Evolutionary conservation across 768 basidiomycete species (phyloP).

Genomic region (Hemileccinum rubropunctum): DNA sequence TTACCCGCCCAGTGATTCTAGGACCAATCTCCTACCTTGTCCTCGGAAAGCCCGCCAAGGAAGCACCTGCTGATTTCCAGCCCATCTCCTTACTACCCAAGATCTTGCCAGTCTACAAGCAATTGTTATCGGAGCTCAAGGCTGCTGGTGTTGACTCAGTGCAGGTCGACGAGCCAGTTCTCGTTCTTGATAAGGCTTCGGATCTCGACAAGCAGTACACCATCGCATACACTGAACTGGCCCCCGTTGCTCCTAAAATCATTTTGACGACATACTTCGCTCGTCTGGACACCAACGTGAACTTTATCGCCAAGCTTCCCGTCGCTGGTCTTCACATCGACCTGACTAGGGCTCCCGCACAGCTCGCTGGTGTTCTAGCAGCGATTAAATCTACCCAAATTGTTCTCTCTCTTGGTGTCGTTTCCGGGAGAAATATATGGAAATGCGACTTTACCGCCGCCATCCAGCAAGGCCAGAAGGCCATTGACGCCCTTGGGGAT

Average conservation of each 20-base stretch:
- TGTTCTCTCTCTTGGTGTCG: constrained; percentile 87
- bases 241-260: constrained; percentile 84
- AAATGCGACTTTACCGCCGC: constrained; percentile 90
- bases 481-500: constrained; percentile 75
- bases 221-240: constrained; percentile 77
- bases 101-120: constrained; percentile 88
- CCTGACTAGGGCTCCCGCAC: constrained; percentile 87
- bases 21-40: constrained; percentile 95
- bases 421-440: constrained; percentile 99
- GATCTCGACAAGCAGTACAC: constrained; percentile 77
- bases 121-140: constrained; percentile 88
- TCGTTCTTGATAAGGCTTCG: constrained; percentile 85
- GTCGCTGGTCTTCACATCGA: constrained; percentile 95
- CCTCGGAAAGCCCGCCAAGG: constrained; percentile 89
- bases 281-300: constrained; percentile 90
- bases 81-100: constrained; percentile 88
- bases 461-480: constrained; percentile 80
- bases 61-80: constrained; percentile 79
- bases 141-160: constrained; percentile 91
- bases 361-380: constrained; percentile 77
- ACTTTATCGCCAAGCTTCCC: constrained; percentile 88
- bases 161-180: constrained; percentile 95
- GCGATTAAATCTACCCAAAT: constrained; percentile 83
- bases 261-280: constrained; percentile 95
- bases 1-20: constrained; percentile 92